Base-by-base conservation (phyloP, 1,284 basidiomycete species). In the Ustilago nuda region DNA sequence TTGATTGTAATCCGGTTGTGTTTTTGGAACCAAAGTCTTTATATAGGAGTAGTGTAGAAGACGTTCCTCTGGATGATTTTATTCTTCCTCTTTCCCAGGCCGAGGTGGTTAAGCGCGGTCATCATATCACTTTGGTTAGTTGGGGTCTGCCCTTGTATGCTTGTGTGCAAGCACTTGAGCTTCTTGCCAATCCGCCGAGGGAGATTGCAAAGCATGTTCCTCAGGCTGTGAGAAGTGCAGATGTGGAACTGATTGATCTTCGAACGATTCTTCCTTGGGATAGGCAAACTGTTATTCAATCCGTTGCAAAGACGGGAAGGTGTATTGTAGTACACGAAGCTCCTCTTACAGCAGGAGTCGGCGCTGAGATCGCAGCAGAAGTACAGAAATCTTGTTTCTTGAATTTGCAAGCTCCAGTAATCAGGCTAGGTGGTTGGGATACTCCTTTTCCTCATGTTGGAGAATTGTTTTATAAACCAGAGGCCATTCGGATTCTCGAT, bases 1-100 rank as follows among this genome's bases (percentile, higher is more conserved):
- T 94, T 51, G 94, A 97, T 83, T 93, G 93, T 0, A 95, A 96
- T 82, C 95, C 95, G 0, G 92, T 94, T 7, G 90, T 98, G 56
- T 94, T 98, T 86, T 92, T 98, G 89, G 95, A 98, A 86, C 95
- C 95, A 11, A 98, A 98, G 82, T 89, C 94, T 64, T 88, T 95
- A 8, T 95, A 95, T 84, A 90, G 93, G 58, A 93, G 92, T 52
- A 89, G 92, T 90, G 92, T 97, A 37, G 95, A 98, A 85, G 93
- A 96, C 86, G 95, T 97, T 8, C 95, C 95, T 0, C 88, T 91
- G 35, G 93, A 94, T 80, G 95, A 96, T 86, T 98, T 89, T 82
- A 89, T 90, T 39, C 88, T 98, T 19, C 93, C 95, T 0, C 88
- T 98, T 0, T 91, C 90, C 11, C 88, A 89, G 59, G 93, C 94